phyloP scores from a whole-genome alignment of 2,329 filamentous ascomycete genomes.

The Pestalotiopsis sp. region DNA sequence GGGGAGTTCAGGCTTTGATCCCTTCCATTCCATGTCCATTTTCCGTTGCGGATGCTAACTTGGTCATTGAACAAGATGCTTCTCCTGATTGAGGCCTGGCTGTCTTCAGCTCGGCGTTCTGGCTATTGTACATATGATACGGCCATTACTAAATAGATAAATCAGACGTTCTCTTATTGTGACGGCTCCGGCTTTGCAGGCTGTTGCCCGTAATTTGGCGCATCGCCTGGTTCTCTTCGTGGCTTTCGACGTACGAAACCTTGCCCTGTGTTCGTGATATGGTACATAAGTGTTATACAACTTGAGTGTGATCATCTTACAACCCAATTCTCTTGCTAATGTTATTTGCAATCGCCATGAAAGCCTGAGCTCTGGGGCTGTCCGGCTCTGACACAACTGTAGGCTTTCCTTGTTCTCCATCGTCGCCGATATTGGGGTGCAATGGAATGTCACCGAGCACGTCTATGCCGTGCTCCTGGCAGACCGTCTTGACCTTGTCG shows the following conservation, averaged over 20 bases:
- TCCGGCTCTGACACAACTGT: slow-evolving; percentile 86
- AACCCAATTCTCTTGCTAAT: slow-evolving; percentile 50
- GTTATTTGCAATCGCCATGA: slow-evolving; percentile 67
- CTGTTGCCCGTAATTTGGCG: background rate
- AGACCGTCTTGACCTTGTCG: slow-evolving; percentile 68
- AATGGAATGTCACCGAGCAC: slow-evolving; percentile 88
- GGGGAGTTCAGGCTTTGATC: slow-evolving; percentile 32
- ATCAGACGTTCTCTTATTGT: background rate
- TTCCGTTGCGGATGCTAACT: slow-evolving; percentile 34
- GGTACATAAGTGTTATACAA: slow-evolving; percentile 1
- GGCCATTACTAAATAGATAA: background rate
- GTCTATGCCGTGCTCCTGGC: slow-evolving; percentile 71
- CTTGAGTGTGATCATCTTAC: slow-evolving; percentile 15
- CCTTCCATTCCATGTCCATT: slow-evolving; percentile 24
- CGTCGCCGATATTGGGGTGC: slow-evolving; percentile 82
- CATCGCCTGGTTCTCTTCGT: background rate
- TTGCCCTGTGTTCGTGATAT: background rate
- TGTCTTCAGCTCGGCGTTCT: background rate
- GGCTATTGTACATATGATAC: background rate
- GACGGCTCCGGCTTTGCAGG: background rate
- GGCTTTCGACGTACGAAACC: background rate
- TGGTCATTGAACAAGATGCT: slow-evolving; percentile 24
- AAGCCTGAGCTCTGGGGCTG: slow-evolving; percentile 71
- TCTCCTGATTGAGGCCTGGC: slow-evolving; percentile 10
- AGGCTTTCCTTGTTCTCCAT: slow-evolving; percentile 84